Evolutionary conservation across 2,329 filamentous ascomycete species (phyloP).

Genomic region (Cadophora luteo-olivacea): DNA sequence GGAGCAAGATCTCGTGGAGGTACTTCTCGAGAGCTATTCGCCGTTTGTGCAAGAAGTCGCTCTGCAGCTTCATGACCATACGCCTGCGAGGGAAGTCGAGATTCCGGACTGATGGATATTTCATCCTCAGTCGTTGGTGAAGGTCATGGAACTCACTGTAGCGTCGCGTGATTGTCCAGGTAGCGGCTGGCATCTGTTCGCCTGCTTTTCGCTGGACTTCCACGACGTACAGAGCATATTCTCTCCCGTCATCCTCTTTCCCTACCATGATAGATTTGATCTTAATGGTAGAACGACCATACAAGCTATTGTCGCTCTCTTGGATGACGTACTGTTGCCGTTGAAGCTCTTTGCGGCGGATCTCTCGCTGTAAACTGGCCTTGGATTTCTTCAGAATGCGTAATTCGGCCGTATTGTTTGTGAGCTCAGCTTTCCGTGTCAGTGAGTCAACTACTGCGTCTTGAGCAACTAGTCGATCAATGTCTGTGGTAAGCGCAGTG

Average conservation of each 20-base stretch:
- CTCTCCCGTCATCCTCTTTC: conserved; percentile 87
- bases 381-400: conserved; percentile 93
- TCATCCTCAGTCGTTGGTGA: conserved; percentile 83
- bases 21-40: conserved; percentile 85
- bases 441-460: conserved; percentile 91
- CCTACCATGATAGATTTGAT: conserved; percentile 95
- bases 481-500: conserved; percentile 83
- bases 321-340: conserved; percentile 96
- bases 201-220: conserved; percentile 90
- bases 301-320: conserved; percentile 96
- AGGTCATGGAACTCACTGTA: conserved; percentile 98
- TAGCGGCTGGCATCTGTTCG: conserved; percentile 95
- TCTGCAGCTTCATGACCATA: conserved; percentile 95
- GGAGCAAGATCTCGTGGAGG: conserved; percentile 77
- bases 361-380: conserved; percentile 89
- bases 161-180: conserved; percentile 89
- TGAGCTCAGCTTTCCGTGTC: conserved; percentile 92
- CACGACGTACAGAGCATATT: conserved; percentile 91
- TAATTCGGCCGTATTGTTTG: conserved; percentile 93
- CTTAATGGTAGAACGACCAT: conserved; percentile 85
- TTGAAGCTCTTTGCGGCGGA: conserved; percentile 92
- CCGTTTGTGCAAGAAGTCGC: conserved; percentile 92
- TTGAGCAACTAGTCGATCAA: conserved; percentile 86
- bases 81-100: conserved; percentile 92
- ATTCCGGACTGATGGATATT: conserved; percentile 86